Percentiles rank a stretch among this genome's conserved stretches.
phyloP scores from a whole-genome alignment of 768 basidiomycete species.

The Tulasnella sp. region DNA sequence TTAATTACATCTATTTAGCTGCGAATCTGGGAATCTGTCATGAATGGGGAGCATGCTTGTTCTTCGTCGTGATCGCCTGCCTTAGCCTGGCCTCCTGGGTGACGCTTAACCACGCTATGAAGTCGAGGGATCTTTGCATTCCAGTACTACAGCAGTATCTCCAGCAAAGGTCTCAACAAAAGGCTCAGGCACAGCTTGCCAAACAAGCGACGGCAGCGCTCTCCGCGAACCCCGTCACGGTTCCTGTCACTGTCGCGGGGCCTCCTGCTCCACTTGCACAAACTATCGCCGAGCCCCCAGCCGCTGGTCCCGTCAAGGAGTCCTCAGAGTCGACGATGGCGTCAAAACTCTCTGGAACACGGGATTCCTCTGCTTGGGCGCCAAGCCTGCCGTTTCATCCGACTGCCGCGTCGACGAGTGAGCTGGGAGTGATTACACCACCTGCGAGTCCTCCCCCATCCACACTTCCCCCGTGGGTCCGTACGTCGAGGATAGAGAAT shows the following conservation, averaged over 20 bases:
- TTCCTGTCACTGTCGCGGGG: not conserved
- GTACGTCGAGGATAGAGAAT: not conserved
- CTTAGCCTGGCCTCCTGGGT: not conserved
- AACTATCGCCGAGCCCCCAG: not conserved
- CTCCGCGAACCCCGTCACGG: not conserved
- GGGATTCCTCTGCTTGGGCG: not conserved
- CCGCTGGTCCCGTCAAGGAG: not conserved
- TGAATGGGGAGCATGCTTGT: not conserved
- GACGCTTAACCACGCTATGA: not conserved
- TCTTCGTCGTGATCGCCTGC: not conserved
- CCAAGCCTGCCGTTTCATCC: not conserved
- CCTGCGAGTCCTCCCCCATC: not conserved
- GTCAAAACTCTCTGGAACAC: not conserved
- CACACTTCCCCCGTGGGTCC: not conserved
- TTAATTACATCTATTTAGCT: too few species aligned
- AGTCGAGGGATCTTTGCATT: not conserved
- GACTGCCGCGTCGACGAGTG: not conserved
- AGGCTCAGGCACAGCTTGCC: too few species aligned
- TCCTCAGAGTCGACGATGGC: not conserved
- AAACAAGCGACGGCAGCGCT: too few species aligned
- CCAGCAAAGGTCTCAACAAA: not conserved
- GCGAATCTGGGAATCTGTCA: not conserved
- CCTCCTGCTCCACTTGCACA: not conserved
- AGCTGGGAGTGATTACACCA: not conserved
- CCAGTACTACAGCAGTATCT: not conserved